Evolutionary conservation across 805 yeast genomes (phyloP).

Genomic region (Kodamaea nitidulidarum): DNA sequence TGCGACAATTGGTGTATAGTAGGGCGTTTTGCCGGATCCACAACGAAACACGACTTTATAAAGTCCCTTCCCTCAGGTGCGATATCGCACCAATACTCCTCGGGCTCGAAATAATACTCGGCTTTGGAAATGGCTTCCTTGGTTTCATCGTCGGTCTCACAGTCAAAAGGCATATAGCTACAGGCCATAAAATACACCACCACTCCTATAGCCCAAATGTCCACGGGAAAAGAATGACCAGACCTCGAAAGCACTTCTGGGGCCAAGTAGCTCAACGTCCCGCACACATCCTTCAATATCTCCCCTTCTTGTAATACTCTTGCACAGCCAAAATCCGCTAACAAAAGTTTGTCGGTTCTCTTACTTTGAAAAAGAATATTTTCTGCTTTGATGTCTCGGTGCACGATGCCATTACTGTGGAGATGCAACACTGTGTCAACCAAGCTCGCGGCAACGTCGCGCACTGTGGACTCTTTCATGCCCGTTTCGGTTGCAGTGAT

Average conservation of each 20-base stretch:
- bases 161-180: slow-evolving; percentile 76
- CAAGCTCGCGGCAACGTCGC: slow-evolving; percentile 46
- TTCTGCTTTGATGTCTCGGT: slow-evolving; percentile 72
- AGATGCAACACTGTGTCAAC: slow-evolving; percentile 54
- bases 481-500: slow-evolving; percentile 42
- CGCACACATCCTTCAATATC: slow-evolving; percentile 48
- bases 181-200: slow-evolving; percentile 64
- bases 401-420: slow-evolving; percentile 58
- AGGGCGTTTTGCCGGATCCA: slow-evolving; percentile 44
- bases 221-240: slow-evolving; percentile 60
- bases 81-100: slow-evolving; percentile 50
- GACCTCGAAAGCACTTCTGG: slow-evolving; percentile 55
- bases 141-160: slow-evolving; percentile 67
- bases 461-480: slow-evolving; percentile 46
- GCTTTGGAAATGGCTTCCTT: slow-evolving; percentile 54
- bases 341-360: slow-evolving; percentile 31
- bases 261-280: slow-evolving; percentile 73
- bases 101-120: slow-evolving; percentile 63
- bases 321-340: slow-evolving; percentile 68
- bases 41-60: slow-evolving; percentile 48
- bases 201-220: slow-evolving; percentile 77
- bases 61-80: slow-evolving; percentile 55
- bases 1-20: slow-evolving; percentile 40
- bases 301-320: slow-evolving; percentile 35
- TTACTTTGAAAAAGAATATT: slow-evolving; percentile 49